Percentiles rank a stretch among this genome's conserved stretches.
phyloP scores from a whole-genome alignment of 331 rosid genomes.

The Malus hybrid region DNA sequence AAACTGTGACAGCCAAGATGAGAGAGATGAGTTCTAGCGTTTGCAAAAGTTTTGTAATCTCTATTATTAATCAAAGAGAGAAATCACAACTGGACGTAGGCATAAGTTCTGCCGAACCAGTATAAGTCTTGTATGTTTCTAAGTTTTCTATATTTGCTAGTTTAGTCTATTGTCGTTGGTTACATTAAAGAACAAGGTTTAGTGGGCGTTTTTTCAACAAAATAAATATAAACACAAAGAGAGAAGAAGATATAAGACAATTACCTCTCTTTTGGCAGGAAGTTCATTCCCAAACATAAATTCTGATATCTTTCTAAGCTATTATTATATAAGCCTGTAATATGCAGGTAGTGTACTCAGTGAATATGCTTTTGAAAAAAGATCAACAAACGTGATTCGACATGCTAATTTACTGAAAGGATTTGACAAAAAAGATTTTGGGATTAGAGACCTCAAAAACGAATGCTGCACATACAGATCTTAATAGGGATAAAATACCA shows the following conservation, averaged over 20 bases:
- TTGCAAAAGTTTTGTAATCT: too few species aligned
- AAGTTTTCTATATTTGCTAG: too few species aligned
- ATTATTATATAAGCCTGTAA: slow-evolving; percentile 5
- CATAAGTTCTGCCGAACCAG: too few species aligned
- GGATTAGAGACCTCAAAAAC: not conserved
- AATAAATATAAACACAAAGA: not conserved
- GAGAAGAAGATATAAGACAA: not conserved
- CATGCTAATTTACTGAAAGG: too few species aligned
- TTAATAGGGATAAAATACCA: slow-evolving; percentile 44
- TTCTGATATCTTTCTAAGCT: slow-evolving; percentile 56
- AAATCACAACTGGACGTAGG: too few species aligned
- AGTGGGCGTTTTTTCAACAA: too few species aligned
- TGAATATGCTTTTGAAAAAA: not conserved
- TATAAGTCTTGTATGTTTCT: too few species aligned
- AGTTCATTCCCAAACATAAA: slow-evolving; percentile 43
- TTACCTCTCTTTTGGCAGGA: slow-evolving; percentile 66
- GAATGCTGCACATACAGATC: slow-evolving; percentile 8
- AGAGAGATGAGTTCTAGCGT: too few species aligned
- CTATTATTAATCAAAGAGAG: too few species aligned
- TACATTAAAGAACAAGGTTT: too few species aligned
- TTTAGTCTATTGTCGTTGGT: too few species aligned
- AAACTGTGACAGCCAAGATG: too few species aligned
- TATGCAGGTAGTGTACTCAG: not conserved
- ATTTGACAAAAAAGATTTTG: not conserved
- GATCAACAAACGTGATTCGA: not conserved